A percentile compares a stretch with the other conserved stretches of the same genome.
Evolutionary conservation across 73 alveolate species (phyloP).

Genomic region (Paramecium octaurelia): DNA sequence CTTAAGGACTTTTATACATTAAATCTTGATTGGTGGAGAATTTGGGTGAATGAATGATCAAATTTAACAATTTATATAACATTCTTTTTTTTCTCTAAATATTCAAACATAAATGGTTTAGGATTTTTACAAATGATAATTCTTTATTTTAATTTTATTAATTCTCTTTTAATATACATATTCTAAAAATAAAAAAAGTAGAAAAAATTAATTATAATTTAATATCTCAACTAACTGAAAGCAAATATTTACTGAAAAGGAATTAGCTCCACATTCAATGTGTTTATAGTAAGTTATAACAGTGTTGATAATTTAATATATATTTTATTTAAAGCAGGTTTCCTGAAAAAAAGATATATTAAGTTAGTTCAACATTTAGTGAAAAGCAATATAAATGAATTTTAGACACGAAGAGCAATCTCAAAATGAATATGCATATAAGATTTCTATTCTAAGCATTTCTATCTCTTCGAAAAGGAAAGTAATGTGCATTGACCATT

Average conservation of each 20-base stretch:
- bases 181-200: background rate
- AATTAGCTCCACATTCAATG: background rate
- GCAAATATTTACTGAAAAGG: background rate
- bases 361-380: background rate
- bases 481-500: background rate
- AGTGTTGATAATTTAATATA: background rate
- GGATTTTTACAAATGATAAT: background rate
- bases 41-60: too few relatives aligned
- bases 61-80: too few relatives aligned
- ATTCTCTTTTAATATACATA: background rate
- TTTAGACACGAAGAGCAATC: background rate
- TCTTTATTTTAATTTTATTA: background rate
- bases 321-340: background rate
- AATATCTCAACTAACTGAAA: background rate
- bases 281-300: background rate
- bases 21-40: too few relatives aligned
- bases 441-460: background rate
- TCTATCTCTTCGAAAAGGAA: background rate
- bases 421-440: too few relatives aligned
- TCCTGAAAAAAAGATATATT: background rate
- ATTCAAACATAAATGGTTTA: background rate
- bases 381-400: background rate
- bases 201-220: background rate
- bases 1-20: background rate
- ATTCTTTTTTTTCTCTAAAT: background rate